Conservation (phyloP, 345 rosid species). For the Eucalyptus regnans region DNA sequence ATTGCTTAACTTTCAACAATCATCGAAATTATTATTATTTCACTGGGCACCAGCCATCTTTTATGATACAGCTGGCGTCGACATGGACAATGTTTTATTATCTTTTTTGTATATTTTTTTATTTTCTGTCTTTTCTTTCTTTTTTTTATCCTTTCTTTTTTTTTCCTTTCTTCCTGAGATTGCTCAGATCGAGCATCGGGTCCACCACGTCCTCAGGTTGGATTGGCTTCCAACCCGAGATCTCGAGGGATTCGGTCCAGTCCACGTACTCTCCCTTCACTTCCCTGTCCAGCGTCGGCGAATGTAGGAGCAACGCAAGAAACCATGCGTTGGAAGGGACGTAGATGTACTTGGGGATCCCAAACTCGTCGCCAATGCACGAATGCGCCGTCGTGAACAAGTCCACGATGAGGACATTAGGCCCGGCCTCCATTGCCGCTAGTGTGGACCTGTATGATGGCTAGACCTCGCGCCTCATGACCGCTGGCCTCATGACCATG, state of each 20-base stretch:
- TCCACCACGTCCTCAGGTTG: neutral
- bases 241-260: slow-evolving; percentile 11
- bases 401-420: neutral
- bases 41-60: accelerated
- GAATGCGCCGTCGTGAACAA: neutral
- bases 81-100: too few species aligned
- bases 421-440: neutral
- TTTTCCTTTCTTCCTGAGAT: neutral
- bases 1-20: neutral
- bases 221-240: slow-evolving; percentile 45
- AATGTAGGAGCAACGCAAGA: slow-evolving; percentile 1
- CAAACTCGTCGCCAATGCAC: neutral
- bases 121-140: neutral
- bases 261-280: slow-evolving; percentile 26
- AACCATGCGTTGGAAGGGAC: neutral
- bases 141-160: too few species aligned
- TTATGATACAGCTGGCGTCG: neutral
- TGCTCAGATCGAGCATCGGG: neutral
- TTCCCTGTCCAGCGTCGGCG: slow-evolving; percentile 12
- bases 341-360: neutral
- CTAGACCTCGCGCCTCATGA: neutral
- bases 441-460: neutral
- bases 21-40: neutral
- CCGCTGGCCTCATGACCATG: neutral
- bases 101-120: too few species aligned